Percentiles rank a stretch among this genome's conserved stretches.
These are phyloP conservation scores for Bruguiera hainesii DNA, from an alignment of 441 rosid genomes.

Conservation along the genomic window DNA sequence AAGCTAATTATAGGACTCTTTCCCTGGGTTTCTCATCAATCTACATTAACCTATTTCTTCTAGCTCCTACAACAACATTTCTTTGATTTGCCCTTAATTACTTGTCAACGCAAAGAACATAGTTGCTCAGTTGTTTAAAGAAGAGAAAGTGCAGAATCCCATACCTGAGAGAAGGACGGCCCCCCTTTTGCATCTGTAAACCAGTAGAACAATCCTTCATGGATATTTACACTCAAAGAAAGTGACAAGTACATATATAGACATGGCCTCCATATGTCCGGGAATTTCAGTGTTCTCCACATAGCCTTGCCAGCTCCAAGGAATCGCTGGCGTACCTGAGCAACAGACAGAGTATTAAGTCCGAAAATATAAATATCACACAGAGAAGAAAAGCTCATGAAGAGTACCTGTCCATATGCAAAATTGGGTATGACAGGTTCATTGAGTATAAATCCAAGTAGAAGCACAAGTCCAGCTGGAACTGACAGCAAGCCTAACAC, in stretches of 20 bases:
- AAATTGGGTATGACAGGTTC: conserved; percentile 45
- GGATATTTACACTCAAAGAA: conserved; percentile 60
- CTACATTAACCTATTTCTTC: too few species aligned
- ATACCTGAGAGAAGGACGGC: conserved; percentile 68
- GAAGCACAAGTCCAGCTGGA: conserved; percentile 48
- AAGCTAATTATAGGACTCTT: neutral
- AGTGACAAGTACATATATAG: conserved; percentile 62
- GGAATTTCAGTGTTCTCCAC: conserved; percentile 56
- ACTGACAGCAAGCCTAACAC: conserved; percentile 60
- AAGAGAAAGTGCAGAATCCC: neutral
- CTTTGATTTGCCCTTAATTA: neutral
- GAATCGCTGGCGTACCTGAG: conserved; percentile 51
- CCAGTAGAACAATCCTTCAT: conserved; percentile 84
- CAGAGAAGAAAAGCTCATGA: neutral
- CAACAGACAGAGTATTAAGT: neutral
- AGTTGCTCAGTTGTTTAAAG: neutral
- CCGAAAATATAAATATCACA: neutral
- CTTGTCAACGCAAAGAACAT: neutral
- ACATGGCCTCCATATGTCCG: conserved; percentile 70
- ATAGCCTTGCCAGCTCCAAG: conserved; percentile 52
- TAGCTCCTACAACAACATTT: neutral
- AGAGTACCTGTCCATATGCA: conserved; percentile 42
- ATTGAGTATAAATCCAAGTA: conserved; percentile 49
- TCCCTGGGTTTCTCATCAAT: too few species aligned
- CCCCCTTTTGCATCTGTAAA: conserved; percentile 63